Evolutionary conservation across 768 basidiomycete species (phyloP).

Genomic region (Russula brevipes): DNA sequence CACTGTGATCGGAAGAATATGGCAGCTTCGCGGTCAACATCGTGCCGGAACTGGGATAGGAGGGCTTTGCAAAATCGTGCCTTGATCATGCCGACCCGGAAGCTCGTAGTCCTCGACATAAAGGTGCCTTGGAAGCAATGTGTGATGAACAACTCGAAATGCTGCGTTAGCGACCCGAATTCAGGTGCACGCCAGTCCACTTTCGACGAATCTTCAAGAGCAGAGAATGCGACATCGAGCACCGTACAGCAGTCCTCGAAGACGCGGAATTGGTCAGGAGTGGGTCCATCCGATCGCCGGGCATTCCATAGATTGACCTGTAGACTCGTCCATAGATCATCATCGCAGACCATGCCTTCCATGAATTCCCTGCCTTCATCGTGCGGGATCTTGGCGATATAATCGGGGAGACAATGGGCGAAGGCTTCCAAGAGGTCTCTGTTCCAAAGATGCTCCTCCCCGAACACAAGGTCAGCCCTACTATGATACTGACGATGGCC

Average conservation of each 20-base stretch:
- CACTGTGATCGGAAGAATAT: constrained; percentile 6
- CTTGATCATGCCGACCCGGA: not conserved
- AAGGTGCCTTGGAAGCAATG: constrained; percentile 10
- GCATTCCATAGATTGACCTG: too few relatives aligned
- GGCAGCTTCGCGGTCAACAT: not conserved
- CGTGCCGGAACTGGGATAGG: not conserved
- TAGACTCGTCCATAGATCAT: too few relatives aligned
- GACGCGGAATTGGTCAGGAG: too few relatives aligned
- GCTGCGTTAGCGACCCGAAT: too few relatives aligned
- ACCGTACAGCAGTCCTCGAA: too few relatives aligned
- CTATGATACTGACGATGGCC: not conserved
- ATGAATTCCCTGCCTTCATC: not conserved
- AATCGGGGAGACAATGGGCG: not conserved
- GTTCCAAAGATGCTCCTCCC: constrained; percentile 7
- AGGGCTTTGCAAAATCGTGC: constrained; percentile 2
- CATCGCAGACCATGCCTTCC: too few relatives aligned
- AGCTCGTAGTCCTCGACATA: not conserved
- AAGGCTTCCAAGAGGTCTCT: not conserved
- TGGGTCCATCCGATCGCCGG: too few relatives aligned
- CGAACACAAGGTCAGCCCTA: constrained; percentile 2
- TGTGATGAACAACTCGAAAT: too few relatives aligned
- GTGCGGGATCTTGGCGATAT: not conserved
- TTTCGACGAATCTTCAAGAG: too few relatives aligned
- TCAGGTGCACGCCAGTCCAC: too few relatives aligned
- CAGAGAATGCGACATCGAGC: too few relatives aligned